Evolutionary conservation across 495 filamentous ascomycete species (phyloP), one percentile per base, ranked within the genome.

Genomic region (Extremus antarcticus): DNA sequence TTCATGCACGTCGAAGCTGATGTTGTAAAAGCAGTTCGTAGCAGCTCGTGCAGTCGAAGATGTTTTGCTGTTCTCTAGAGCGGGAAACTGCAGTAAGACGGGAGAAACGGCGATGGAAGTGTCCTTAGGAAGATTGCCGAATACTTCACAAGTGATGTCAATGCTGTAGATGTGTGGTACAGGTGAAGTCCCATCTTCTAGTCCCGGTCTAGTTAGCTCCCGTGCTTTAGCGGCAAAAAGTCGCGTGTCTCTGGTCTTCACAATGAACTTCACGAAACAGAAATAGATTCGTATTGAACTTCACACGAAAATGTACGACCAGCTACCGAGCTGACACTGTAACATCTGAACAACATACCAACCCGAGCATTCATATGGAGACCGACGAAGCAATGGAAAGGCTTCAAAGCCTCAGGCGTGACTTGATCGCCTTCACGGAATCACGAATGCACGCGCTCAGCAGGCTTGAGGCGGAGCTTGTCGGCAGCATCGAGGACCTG

Each of bases 381-480:
- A 79, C 81, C 46, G 66, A 75, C 53, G 77, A 78, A 62, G 76
- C 73, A 53, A 74, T 89, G 65, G 80, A 79, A 56, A 76, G 76
- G 68, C 79, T 94, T 56, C 80, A 84, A 67, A 82, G 77, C 68
- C 76, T 95, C 47, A 85, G 90, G 67, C 78, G 80, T 61, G 88
- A 95, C 68, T 77, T 95, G 49, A 70, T 81, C 57, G 79, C 82
- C 46, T 72, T 90, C 47, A 74, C 76, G 43, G 78, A 86, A 50
- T 73, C 75, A 21, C 76, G 76, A 39, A 70, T 85, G 46, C 74
- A 74, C 25, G 84, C 79, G 57, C 66, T 84, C 53, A 81, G 85
- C 46, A 76, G 78, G 51, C 73, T 90, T 17, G 76, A 76, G 39
- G 63, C 78, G 55, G 78, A 89, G 62, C 72, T 97, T 40, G 83